phyloP scores from a whole-genome alignment of 805 yeast species.

The Ogataea philodendri region DNA sequence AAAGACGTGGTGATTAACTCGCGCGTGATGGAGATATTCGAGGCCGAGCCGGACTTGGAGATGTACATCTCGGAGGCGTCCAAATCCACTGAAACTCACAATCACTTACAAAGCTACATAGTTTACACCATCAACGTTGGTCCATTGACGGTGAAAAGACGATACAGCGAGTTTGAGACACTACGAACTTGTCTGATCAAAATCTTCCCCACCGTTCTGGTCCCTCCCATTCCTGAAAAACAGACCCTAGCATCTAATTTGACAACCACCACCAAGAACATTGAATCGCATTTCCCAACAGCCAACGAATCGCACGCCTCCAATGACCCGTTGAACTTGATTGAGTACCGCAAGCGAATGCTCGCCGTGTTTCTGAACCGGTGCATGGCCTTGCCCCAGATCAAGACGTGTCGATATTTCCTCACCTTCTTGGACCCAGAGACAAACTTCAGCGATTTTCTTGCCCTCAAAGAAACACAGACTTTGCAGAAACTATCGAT shows the following conservation, averaged over 20 bases:
- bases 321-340: slow-evolving; percentile 19
- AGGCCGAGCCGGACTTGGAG: slow-evolving; percentile 14
- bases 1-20: slow-evolving; percentile 24
- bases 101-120: slow-evolving; percentile 48
- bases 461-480: slow-evolving; percentile 53
- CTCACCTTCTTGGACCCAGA: slow-evolving; percentile 82
- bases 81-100: slow-evolving; percentile 74
- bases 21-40: slow-evolving; percentile 27
- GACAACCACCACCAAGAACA: slow-evolving; percentile 30
- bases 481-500: slow-evolving; percentile 48
- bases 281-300: slow-evolving; percentile 13
- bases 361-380: slow-evolving; percentile 74
- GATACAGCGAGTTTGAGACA: slow-evolving; percentile 91
- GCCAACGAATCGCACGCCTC: slow-evolving; percentile 2
- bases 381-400: slow-evolving; percentile 56
- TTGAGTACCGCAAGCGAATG: slow-evolving; percentile 70
- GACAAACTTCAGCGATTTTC: slow-evolving; percentile 77
- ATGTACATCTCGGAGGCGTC: slow-evolving; percentile 71
- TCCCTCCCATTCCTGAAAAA: slow-evolving; percentile 94
- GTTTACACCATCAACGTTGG: slow-evolving; percentile 78
- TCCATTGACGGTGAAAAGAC: slow-evolving; percentile 62
- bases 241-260: slow-evolving; percentile 51
- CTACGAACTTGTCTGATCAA: slow-evolving; percentile 68
- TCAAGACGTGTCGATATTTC: slow-evolving; percentile 61
- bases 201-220: slow-evolving; percentile 73